Base-by-base conservation (phyloP, 768 basidiomycete genomes). In the Nevesoporus exiguus region DNA sequence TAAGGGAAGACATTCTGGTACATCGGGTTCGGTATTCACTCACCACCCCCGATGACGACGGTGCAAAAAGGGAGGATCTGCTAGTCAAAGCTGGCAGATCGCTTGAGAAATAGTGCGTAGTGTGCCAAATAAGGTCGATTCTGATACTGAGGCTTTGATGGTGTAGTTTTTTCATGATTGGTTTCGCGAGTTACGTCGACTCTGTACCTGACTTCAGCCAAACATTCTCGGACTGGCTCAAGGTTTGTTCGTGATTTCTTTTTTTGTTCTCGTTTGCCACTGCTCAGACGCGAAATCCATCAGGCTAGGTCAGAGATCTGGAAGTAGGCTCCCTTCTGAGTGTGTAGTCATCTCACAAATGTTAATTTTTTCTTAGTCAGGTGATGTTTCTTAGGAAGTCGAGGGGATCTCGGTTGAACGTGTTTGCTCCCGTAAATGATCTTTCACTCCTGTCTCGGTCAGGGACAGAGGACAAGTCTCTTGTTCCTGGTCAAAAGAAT, bases 361-460 rank as follows among this genome's bases (percentile, higher is more conserved):
- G 36, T 40, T 37, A 49, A 29, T 34, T 49, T 31, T 47, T 50
- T 39, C 15, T 41, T 24, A 93, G 93, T 63, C 95, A 97, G 76
- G 85, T 96, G 60, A 82, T 78, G 61, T 92, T 91, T 66, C 76
- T 98, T 49, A 82, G 94, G 46, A 89, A 90, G 67, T 84, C 85
- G 15, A 80, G 83, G 50, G 89, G 90, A 1, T 90, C 90, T 11
- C 79, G 86, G 8, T 76, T 96, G 49, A 90, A 88, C 56, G 82
- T 97, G n/a, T 98, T 98, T 66, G 82, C 89, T 0, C 97, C 97
- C 1, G 81, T 96, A 54, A 85, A 87, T 53, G 95, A 99, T 65
- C 78, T 98, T 2, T 92, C 90, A 0, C 75, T 82, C 3, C 73
- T 97, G 34, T 92, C 93, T 1, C 87, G 82, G 66, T 81, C 83